Conservation (phyloP, 805 yeast genomes). For the Groenewaldozyma salmanticensis region DNA sequence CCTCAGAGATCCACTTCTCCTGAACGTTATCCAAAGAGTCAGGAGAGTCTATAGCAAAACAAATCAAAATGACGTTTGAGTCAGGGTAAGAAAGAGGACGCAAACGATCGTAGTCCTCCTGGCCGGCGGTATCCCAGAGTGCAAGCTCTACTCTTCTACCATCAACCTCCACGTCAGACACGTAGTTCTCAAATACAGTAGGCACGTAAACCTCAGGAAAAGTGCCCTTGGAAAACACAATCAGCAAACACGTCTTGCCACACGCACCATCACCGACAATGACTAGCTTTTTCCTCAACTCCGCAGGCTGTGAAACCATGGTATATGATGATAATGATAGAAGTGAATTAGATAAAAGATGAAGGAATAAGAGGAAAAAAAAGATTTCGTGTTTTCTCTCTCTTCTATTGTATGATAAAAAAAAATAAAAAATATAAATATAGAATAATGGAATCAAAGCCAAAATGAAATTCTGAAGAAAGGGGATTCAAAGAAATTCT, state of each 20-base stretch:
- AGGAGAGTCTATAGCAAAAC: conserved; percentile 85
- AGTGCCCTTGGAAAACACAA: conserved; percentile 74
- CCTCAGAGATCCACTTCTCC: conserved; percentile 94
- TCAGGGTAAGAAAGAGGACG: conserved; percentile 90
- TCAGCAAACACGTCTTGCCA: conserved; percentile 88
- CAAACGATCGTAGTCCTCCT: conserved; percentile 92
- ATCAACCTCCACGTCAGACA: conserved; percentile 88
- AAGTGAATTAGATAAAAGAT: neutral
- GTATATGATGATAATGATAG: neutral
- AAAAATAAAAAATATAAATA: too few relatives aligned
- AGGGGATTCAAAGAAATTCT: too few relatives aligned
- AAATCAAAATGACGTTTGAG: conserved; percentile 81
- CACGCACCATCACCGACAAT: conserved; percentile 98
- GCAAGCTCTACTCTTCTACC: conserved; percentile 91
- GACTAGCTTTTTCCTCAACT: conserved; percentile 50
- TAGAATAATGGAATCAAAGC: too few relatives aligned
- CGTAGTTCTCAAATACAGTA: conserved; percentile 95
- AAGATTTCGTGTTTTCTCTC: too few relatives aligned
- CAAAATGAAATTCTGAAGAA: too few relatives aligned
- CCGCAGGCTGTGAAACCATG: conserved; percentile 21
- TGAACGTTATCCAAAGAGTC: conserved; percentile 89
- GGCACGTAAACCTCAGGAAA: conserved; percentile 95
- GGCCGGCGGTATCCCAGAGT: conserved; percentile 98
- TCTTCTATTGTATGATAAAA: too few relatives aligned
- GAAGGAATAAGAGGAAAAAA: neutral